Evolutionary conservation across 2,329 filamentous ascomycete genomes (phyloP), one percentile per base, ranked within the genome.

Genomic region (Fusarium setosum): DNA sequence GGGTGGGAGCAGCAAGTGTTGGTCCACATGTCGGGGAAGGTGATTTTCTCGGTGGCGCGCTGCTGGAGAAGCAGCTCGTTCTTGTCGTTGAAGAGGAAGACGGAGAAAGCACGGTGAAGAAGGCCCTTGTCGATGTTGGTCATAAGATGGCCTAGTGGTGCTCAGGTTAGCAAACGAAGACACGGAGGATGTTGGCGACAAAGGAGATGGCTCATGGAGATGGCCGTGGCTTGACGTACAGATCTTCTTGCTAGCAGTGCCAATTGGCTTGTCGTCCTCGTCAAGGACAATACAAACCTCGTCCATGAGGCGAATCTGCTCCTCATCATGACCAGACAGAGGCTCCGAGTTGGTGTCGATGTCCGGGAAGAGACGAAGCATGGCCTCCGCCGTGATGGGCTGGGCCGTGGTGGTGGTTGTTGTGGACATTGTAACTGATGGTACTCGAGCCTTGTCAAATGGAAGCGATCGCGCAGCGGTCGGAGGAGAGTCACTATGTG

Each of bases 1-100:
- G 96, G 96, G 80, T 99, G 96, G 35, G 96, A 99, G 85, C 96
- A 99, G 86, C 96, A 99, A 29, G 96, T 99, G 82, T 99, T 99
- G 67, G 96, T 99, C 96, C 96, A 99, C 91, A 97, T 94, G 77
- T 97, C 93, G 47, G 96, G 95, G 82, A 99, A 99, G 7, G 96
- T 99, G 76, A 99, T 99, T 85, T 99, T 99, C 83, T 98, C 95
- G 37, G 90, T 84, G 24, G 96, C 96, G 70, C 96, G 92, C 84
- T 98, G 96, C 82, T 99, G 96, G 50, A 99, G 89, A 41, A 99
- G 91, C 61, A 98, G 85, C 73, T 94, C 91, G 80, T 97, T 96
- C 77, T 96, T 87, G 63, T 92, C 91, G 82, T 98, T 93, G 84
- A 99, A 99, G 70, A 99, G 90, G 83, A 99, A 99, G 71, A 96